phyloP scores from a whole-genome alignment of 1,284 basidiomycete species.

The Malassezia equina region DNA sequence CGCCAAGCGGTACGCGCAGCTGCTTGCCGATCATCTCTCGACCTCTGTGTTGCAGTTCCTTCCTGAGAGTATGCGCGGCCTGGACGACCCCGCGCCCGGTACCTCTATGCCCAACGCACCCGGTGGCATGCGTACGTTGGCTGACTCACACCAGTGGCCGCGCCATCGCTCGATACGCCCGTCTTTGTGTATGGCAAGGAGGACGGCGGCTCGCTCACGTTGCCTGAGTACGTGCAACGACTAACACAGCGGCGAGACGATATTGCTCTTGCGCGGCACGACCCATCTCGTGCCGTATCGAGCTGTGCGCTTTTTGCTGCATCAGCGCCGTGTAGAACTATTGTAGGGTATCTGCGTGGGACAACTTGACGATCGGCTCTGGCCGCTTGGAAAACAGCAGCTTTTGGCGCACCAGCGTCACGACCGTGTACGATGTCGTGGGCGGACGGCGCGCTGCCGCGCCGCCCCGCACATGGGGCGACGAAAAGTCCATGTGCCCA shows the following conservation, averaged over 20 bases:
- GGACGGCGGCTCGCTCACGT: constrained; percentile 29
- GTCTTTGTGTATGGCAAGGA: constrained; percentile 39
- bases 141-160: constrained; percentile 16
- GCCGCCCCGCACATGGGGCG: background rate
- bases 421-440: constrained; percentile 24
- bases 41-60: constrained; percentile 28
- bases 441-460: background rate
- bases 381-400: constrained; percentile 38
- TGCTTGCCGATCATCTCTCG: constrained; percentile 26
- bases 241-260: constrained; percentile 22
- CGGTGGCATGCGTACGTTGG: constrained; percentile 36
- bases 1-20: constrained; percentile 26
- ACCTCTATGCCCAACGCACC: background rate
- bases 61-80: constrained; percentile 27
- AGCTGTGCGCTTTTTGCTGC: constrained; percentile 28
- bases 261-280: constrained; percentile 23
- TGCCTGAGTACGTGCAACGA: constrained; percentile 26
- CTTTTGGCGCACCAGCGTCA: constrained; percentile 38
- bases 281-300: constrained; percentile 40
- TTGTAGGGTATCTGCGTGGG: constrained; percentile 17
- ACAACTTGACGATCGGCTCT: constrained; percentile 31
- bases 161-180: constrained; percentile 33
- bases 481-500: constrained; percentile 15
- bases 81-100: constrained; percentile 19
- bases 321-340: constrained; percentile 27